Evolutionary conservation across 306 rosid genomes (phyloP), one percentile per base, ranked within the genome.

Genomic region (Begonia masoniana): DNA sequence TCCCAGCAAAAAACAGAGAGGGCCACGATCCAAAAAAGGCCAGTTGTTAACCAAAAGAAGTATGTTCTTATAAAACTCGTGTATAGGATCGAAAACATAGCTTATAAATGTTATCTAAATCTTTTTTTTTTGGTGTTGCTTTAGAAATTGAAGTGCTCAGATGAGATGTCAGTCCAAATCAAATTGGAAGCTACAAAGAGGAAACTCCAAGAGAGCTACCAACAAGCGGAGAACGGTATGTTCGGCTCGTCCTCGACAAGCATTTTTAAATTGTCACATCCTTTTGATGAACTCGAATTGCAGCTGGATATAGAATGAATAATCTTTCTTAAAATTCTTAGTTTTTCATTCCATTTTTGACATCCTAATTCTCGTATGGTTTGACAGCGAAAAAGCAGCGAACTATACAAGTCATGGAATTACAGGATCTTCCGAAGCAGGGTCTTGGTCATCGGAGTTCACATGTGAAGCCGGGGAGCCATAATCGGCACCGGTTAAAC

Each of bases 171-270:
- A 7, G 39, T 31, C 39, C 39, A 31, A 31, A 31, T 7, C 39
- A 92, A 92, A 74, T 86, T 92, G 9, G 99, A 92, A 78, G 99
- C 83, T 47, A 79, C 99, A 14, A 92, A 86, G 73, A 79, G 99
- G 78, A 92, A 60, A 68, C 99, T 92, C 74, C 99, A 92, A 45
- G 95, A 83, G 76, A 65, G 87, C 15, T 92, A 92, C 71, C 99
- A 86, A 79, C 93, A 86, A 77, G 95, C 74, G 31, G 95, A 83
- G 72, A 92, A 79, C 10, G 97, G 97, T 88, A 52, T 54, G 75
- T 67, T 17, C 36, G 36, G 36, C 7, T 26, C 36, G 1, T 31
- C 39, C 39, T 31, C 8, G 39, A 7, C 9, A 21, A 21, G 24
- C 24, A 21, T 21, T 21, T 21, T 21, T 1, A 21, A 21, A 21